Percentiles rank a stretch among this genome's conserved stretches.
Evolutionary conservation across 2,329 filamentous ascomycete species (phyloP).

Genomic region (Colletotrichum cuscutae): DNA sequence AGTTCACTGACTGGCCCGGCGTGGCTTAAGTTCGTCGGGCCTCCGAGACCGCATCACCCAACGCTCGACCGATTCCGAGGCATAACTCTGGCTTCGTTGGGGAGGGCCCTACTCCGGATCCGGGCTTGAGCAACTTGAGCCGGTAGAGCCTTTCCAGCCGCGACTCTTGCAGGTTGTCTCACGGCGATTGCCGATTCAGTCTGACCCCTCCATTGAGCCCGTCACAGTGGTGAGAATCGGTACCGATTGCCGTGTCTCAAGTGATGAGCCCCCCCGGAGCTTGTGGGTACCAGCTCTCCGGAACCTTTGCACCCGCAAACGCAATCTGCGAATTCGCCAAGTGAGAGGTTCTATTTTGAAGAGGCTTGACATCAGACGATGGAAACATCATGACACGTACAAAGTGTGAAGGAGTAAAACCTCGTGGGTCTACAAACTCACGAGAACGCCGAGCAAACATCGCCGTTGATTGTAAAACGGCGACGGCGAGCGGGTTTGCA

Average conservation of each 20-base stretch:
- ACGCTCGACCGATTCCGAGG: not conserved
- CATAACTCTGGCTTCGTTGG: not conserved
- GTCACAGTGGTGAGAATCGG: not conserved
- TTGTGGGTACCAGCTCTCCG: not conserved
- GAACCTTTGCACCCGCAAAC: constrained; percentile 3
- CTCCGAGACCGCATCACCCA: not conserved
- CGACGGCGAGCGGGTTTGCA: not conserved
- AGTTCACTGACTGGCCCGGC: not conserved
- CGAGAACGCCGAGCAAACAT: not conserved
- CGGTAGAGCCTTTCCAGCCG: not conserved
- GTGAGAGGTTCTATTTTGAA: not conserved
- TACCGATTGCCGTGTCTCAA: not conserved
- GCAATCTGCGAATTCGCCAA: not conserved
- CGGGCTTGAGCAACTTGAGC: not conserved
- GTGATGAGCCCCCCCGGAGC: not conserved
- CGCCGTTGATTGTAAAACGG: not conserved
- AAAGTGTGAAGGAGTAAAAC: not conserved
- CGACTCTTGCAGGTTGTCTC: not conserved
- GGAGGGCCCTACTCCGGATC: not conserved
- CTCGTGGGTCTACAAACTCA: not conserved
- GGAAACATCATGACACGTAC: not conserved
- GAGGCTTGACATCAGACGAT: not conserved
- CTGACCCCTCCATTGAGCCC: not conserved
- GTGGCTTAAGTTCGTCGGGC: not conserved
- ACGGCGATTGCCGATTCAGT: not conserved